Percentiles rank a stretch among this genome's conserved stretches.
Evolutionary conservation across 257 asterid genomes (phyloP).

Genomic region (Solanum corneliomulleri): DNA sequence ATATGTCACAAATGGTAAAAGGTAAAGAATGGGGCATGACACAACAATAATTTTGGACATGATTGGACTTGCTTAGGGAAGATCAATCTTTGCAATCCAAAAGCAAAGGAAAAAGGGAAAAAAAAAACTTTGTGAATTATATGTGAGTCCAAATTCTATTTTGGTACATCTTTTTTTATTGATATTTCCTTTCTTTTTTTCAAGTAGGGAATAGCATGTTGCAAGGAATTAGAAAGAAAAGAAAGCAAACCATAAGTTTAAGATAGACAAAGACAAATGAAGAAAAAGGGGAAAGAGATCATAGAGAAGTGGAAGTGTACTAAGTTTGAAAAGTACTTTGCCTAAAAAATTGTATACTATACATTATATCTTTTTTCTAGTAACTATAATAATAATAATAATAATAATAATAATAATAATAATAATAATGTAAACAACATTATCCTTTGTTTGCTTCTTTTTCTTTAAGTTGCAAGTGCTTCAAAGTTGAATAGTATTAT

Average conservation of each 20-base stretch:
- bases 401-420: too few species aligned
- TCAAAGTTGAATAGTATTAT: background rate
- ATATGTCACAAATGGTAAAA: background rate
- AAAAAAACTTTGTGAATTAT: background rate
- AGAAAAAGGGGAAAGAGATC: background rate
- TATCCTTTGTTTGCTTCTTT: background rate
- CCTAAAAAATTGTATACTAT: background rate
- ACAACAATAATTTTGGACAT: background rate
- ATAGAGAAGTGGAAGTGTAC: background rate
- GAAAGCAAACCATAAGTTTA: background rate
- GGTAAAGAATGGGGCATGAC: background rate
- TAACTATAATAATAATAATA: background rate
- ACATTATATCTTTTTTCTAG: background rate
- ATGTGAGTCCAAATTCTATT: background rate
- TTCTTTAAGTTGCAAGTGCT: background rate
- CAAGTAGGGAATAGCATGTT: background rate
- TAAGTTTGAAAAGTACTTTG: background rate
- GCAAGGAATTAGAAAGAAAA: background rate
- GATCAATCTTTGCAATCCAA: background rate
- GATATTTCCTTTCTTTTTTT: background rate
- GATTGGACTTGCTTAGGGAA: background rate
- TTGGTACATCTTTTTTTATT: background rate
- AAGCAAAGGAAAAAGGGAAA: background rate
- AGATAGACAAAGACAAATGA: background rate
- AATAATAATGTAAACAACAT: background rate